These are phyloP conservation scores for Gyrodon lividus DNA, from an alignment of 768 basidiomycete genomes.

Conservation along the genomic window DNA sequence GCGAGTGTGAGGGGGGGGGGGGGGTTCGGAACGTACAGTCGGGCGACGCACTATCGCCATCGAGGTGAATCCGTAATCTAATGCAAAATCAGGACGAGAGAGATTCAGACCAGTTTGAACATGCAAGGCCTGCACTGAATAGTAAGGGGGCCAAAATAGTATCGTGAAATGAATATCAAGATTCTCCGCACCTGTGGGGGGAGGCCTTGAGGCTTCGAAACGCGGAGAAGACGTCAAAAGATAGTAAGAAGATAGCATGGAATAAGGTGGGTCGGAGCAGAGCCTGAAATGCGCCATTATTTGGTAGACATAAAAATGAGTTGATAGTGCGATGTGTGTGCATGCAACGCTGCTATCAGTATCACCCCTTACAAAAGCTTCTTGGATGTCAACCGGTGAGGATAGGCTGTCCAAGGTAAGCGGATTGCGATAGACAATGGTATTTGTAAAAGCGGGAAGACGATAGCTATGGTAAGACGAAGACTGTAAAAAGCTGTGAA, in stretches of 20 bases:
- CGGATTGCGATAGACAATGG: not conserved
- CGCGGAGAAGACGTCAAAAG: constrained; percentile 11
- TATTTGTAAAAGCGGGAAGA: not conserved
- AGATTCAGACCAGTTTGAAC: constrained; percentile 21
- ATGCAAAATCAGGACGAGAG: constrained; percentile 19
- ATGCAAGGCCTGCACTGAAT: constrained; percentile 20
- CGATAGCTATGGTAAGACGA: not conserved
- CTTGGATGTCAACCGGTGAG: not conserved
- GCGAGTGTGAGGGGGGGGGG: not conserved
- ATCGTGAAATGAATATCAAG: constrained; percentile 23
- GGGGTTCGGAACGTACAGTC: not conserved
- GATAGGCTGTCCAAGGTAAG: constrained; percentile 9
- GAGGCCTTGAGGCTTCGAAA: constrained; percentile 19
- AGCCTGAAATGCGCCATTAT: constrained; percentile 1
- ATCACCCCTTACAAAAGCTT: constrained; percentile 4
- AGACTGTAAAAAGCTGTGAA: not conserved
- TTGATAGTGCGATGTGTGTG: not conserved
- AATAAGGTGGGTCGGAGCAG: constrained; percentile 1
- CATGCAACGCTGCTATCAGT: constrained; percentile 14
- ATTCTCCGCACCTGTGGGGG: constrained; percentile 32
- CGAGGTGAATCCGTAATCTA: constrained; percentile 8
- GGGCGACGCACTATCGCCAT: constrained; percentile 21
- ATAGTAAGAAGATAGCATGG: constrained; percentile 12
- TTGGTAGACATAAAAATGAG: constrained; percentile 11
- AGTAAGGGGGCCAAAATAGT: constrained; percentile 13